These are phyloP conservation scores for Cutaneotrichosporon cutaneum DNA, from an alignment of 1,284 basidiomycete species.

Conservation along the genomic window DNA sequence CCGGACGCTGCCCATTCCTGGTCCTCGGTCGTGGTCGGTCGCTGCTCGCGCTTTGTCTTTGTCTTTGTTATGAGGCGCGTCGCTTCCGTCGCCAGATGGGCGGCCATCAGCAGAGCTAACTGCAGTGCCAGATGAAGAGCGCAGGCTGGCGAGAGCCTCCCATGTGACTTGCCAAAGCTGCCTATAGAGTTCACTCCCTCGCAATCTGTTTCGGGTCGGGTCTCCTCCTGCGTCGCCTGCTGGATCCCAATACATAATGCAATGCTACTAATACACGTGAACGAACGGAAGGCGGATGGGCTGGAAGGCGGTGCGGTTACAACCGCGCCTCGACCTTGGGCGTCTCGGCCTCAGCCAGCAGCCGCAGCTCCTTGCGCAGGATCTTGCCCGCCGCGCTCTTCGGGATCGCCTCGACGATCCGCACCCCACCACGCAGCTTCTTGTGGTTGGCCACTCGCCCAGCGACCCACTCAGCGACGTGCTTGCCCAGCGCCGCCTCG, in stretches of 20 bases:
- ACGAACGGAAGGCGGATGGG: not conserved
- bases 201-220: no score
- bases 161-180: no score
- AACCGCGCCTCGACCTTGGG: constrained; percentile 17
- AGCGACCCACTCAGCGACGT: constrained; percentile 64
- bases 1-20: no score
- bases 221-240: no score
- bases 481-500: constrained; percentile 54
- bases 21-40: no score
- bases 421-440: constrained; percentile 55
- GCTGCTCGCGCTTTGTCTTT: no score
- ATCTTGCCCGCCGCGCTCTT: constrained; percentile 52
- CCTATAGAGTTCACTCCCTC: no score
- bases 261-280: not conserved
- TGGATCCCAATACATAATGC: not conserved
- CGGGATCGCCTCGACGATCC: constrained; percentile 55
- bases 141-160: no score
- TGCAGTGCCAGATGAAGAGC: no score
- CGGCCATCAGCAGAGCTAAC: no score
- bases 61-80: no score
- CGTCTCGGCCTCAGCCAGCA: not conserved
- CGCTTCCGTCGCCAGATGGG: no score
- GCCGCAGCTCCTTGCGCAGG: constrained; percentile 34
- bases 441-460: constrained; percentile 57
- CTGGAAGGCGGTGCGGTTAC: not conserved